A percentile compares a stretch with the other conserved stretches of the same genome.
These are phyloP conservation scores for Eimeria praecox DNA, from an alignment of 169 alveolate species.

Conservation along the genomic window DNA sequence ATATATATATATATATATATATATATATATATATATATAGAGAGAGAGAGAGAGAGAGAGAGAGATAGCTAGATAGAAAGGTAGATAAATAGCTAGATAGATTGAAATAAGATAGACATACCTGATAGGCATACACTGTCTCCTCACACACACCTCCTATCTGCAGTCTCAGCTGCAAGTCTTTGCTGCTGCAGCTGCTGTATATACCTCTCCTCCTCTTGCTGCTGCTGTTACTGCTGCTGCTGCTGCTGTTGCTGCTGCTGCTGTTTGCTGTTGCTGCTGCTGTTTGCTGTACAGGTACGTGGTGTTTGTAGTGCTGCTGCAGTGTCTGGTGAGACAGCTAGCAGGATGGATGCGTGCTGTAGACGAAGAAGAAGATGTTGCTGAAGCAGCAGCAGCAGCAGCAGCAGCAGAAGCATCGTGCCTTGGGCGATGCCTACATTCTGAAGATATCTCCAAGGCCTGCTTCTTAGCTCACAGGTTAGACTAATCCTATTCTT, in stretches of 20 bases:
- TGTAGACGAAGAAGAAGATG: conserved; percentile 86
- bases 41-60: too few relatives aligned
- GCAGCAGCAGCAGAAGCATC: conserved; percentile 43
- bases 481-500: not conserved
- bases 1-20: too few relatives aligned
- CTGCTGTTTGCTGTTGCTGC: conserved; percentile 35
- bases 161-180: conserved; percentile 53
- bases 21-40: too few relatives aligned
- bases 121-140: too few relatives aligned
- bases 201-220: not conserved
- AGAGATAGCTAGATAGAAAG: too few relatives aligned
- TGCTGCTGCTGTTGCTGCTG: conserved; percentile 53
- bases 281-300: conserved; percentile 60
- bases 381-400: conserved; percentile 53
- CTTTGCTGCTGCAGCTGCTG: not conserved
- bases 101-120: too few relatives aligned
- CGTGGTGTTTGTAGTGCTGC: conserved; percentile 70
- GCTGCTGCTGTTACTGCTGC: conserved; percentile 9
- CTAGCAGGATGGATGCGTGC: conserved; percentile 84
- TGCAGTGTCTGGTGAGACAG: conserved; percentile 85
- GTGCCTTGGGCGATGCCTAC: conserved; percentile 17
- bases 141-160: too few relatives aligned
- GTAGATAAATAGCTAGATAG: too few relatives aligned
- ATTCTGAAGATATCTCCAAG: conserved; percentile 76
- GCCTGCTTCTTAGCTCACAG: conserved; percentile 84